These are phyloP conservation scores for Monilinia fructigena DNA, from an alignment of 2,329 filamentous ascomycete genomes.

Conservation along the genomic window DNA sequence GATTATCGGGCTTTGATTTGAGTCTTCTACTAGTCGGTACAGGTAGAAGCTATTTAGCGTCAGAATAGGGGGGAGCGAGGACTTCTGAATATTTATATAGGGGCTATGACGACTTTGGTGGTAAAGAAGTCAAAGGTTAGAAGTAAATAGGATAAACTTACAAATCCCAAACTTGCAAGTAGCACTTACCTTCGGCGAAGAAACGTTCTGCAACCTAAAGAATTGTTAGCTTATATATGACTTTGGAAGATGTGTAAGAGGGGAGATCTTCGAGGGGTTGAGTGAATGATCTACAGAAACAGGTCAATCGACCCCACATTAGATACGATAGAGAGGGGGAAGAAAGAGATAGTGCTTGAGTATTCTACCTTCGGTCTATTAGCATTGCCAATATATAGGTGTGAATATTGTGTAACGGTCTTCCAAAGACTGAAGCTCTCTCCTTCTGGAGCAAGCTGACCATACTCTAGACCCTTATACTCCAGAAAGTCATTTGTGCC, in stretches of 20 bases:
- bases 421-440: constrained; percentile 51
- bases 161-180: constrained; percentile 70
- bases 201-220: constrained; percentile 30
- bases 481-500: constrained; percentile 22
- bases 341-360: not conserved
- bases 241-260: not conserved
- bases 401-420: constrained; percentile 57
- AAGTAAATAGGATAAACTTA: constrained; percentile 46
- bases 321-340: not conserved
- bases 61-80: not conserved
- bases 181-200: constrained; percentile 57
- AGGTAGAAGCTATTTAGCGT: constrained; percentile 61
- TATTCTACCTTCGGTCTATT: constrained; percentile 42
- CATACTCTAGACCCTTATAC: constrained; percentile 32
- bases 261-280: not conserved
- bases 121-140: constrained; percentile 7
- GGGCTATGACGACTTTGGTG: not conserved
- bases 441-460: constrained; percentile 33
- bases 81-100: not conserved
- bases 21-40: constrained; percentile 49
- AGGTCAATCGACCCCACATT: not conserved
- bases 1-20: constrained; percentile 55
- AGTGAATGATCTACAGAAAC: constrained; percentile 16
- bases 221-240: constrained; percentile 24
- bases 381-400: constrained; percentile 54